phyloP scores from a whole-genome alignment of 495 filamentous ascomycete species.

The Penicillium lagena region DNA sequence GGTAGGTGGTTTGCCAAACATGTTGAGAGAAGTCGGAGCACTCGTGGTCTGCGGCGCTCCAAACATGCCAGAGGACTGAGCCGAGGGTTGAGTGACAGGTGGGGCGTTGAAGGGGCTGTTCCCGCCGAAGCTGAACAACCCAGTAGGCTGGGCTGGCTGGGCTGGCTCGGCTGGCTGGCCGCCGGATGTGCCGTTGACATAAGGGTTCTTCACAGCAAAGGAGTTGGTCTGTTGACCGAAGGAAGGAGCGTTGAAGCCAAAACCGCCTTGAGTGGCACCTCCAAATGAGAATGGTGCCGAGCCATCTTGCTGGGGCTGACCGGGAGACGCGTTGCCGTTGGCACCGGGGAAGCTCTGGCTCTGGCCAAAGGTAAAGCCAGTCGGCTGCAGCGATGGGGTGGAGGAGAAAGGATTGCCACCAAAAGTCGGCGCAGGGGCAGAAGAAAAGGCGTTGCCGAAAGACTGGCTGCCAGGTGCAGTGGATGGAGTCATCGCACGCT shows the following conservation, averaged over 20 bases:
- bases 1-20: conserved; percentile 18
- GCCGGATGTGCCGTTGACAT: neutral
- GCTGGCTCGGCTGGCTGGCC: conserved; percentile 5
- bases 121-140: conserved; percentile 16
- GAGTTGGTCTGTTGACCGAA: conserved; percentile 29
- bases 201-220: conserved; percentile 27
- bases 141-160: conserved; percentile 15
- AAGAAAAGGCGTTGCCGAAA: conserved; percentile 10
- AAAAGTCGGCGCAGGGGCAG: conserved; percentile 19
- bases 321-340: conserved; percentile 4
- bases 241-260: conserved; percentile 30
- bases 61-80: conserved; percentile 17
- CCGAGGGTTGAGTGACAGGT: conserved; percentile 9
- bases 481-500: too few relatives aligned
- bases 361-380: conserved; percentile 39
- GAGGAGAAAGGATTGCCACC: conserved; percentile 24
- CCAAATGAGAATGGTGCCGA: conserved; percentile 36
- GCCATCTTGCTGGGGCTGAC: conserved; percentile 21
- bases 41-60: conserved; percentile 10
- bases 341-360: conserved; percentile 42
- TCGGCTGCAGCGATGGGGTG: conserved; percentile 23
- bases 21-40: conserved; percentile 4
- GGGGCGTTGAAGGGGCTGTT: conserved; percentile 10
- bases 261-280: conserved; percentile 18
- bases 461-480: too few relatives aligned